Evolutionary conservation across 1,284 basidiomycete genomes (phyloP), one percentile per base, ranked within the genome.

Genomic region (Ustilago lituana): DNA sequence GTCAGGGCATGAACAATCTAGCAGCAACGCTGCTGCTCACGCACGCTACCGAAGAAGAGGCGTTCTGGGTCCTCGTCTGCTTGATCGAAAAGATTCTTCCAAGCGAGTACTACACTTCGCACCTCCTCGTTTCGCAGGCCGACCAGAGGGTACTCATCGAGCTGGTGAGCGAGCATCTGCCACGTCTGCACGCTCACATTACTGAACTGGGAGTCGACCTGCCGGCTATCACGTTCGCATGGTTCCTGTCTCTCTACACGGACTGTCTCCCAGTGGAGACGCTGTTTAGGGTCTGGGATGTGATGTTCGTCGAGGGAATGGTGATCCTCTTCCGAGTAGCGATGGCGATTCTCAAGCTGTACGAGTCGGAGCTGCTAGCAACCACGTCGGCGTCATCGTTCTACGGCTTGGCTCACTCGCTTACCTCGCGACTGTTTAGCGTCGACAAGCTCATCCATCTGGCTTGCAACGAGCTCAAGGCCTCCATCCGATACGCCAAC

Each of bases 221-320:
- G 5, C 89, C 91, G 1, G 94, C 94, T 0, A 92, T 98, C 56
- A 97, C 93, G 58, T 98, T 98, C 84, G 94, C 94, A 3, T 98
- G 95, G 95, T 97, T 98, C 84, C 85, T 98, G 33, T 94, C 92
- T 5, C 85, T 98, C 17, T 98, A 97, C 79, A 97, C 95, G 0
- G 94, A 97, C 77, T 96, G 94, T 82, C 84, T 98, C 4, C 95
- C 95, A 4, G 92, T 97, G 22, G 94, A 96, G 60, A 81, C 79
- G 20, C 67, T 82, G 4, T 81, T 82, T 50, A 68, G 80, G 10
- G 78, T 82, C 6, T 82, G 94, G 81, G 95, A 98, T 76, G 86
- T 97, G n/a, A 91, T 98, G 82, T 88, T 98, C 60, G 89, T 96
- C 5, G 93, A 97, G 76, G 95, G 95, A 0, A 86, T 93, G 43